Evolutionary conservation across 2,329 filamentous ascomycete species (phyloP).

Genomic region (Penicillium aurantiogriseum): DNA sequence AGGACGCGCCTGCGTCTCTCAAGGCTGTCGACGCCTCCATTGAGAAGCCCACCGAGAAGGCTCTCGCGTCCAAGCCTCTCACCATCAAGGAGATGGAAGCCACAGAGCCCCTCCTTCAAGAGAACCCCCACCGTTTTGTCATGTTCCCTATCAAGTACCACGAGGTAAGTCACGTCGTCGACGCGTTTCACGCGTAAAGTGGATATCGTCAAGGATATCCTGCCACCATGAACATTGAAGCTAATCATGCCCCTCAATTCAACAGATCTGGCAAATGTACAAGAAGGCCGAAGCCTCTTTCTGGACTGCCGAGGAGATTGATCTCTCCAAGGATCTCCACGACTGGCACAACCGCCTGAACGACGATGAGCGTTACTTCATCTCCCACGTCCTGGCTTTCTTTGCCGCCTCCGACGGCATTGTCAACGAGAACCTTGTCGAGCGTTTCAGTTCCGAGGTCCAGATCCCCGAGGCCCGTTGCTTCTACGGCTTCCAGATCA

Average conservation of each 20-base stretch:
- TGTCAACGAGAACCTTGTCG: slow-evolving; percentile 98
- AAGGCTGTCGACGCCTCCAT: slow-evolving; percentile 54
- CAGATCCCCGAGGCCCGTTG: slow-evolving; percentile 97
- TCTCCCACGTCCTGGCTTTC: slow-evolving; percentile 98
- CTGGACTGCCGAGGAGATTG: slow-evolving; percentile 99
- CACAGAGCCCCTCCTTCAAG: slow-evolving; percentile 86
- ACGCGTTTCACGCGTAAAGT: slow-evolving; percentile 68
- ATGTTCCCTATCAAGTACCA: slow-evolving; percentile 99
- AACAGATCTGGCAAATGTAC: slow-evolving; percentile 99
- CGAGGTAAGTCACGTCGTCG: slow-evolving; percentile 70
- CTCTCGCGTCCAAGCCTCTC: slow-evolving; percentile 44
- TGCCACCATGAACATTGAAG: background rate
- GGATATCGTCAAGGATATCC: slow-evolving; percentile 30
- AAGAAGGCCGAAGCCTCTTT: slow-evolving; percentile 99
- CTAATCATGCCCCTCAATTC: slow-evolving; percentile 12
- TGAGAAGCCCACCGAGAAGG: slow-evolving; percentile 54
- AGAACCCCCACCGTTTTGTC: slow-evolving; percentile 95
- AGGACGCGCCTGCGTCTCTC: slow-evolving; percentile 64
- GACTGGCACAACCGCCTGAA: slow-evolving; percentile 99
- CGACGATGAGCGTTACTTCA: slow-evolving; percentile 96
- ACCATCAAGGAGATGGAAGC: slow-evolving; percentile 67
- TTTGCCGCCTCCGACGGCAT: slow-evolving; percentile 98
- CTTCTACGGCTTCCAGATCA: slow-evolving; percentile 99
- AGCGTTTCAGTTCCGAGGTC: slow-evolving; percentile 95
- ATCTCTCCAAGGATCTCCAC: slow-evolving; percentile 96